Evolutionary conservation across 2,329 filamentous ascomycete species (phyloP), one percentile per base, ranked within the genome.

Genomic region (Xylaria polymorpha): DNA sequence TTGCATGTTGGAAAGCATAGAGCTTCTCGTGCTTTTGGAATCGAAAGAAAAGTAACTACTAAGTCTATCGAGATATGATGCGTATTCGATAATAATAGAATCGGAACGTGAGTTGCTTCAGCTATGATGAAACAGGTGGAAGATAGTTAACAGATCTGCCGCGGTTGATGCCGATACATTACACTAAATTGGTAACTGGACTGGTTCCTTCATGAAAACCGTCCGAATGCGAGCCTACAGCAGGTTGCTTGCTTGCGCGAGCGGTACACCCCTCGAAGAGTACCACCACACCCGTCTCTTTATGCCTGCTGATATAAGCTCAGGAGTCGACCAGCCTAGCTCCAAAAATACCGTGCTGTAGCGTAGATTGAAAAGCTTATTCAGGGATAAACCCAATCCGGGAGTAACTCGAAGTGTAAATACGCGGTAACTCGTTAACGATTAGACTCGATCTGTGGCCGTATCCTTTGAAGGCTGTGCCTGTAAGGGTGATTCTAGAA

Each of bases 31-130:
- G 43, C 7, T 37, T 32, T 39, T n/a, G 25, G 29, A 22, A 41
- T n/a, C 43, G 8, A 58, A 18, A 68, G 56, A 61, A n/a, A 37
- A 37, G 8, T 37, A 29, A 14, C 15, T 25, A 25, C 55, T 14
- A 15, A 39, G 32, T 39, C n/a, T 14, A 39, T 22, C 22, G 22
- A 50, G 32, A 53, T 35, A 10, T 18, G 59, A 66, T 50, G 37
- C 18, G 9, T 35, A 18, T 39, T 37, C 56, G 43, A 62, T 37
- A 66, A 66, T 60, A 69, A 69, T 69, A 69, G 67, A 66, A 69
- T 44, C 44, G 9, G 48, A 55, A 22, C 15, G 18, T 48, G 29
- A 53, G 25, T 15, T 51, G 43, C 35, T 22, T 50, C 18, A 50
- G 2, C 37, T 39, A 22, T 48, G 37, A 35, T 15, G 25, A 25